Conservation (phyloP, 2,329 filamentous ascomycete species). For the Diaporthe capsici region DNA sequence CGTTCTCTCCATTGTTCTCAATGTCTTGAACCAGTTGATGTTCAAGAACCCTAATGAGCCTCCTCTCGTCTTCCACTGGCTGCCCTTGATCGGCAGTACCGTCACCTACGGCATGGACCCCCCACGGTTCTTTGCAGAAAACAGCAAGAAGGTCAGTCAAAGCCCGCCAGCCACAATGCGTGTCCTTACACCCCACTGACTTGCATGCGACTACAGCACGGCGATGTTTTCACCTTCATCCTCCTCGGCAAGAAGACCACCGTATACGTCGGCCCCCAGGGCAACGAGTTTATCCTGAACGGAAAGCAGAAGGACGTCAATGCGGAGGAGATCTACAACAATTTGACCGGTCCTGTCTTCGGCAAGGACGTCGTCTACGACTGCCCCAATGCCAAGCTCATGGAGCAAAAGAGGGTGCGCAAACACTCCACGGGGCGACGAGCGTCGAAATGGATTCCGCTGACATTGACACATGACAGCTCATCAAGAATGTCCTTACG, state of each 20-base stretch:
- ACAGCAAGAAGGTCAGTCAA: conserved; percentile 73
- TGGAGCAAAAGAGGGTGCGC: conserved; percentile 87
- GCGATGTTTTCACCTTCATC: conserved; percentile 68
- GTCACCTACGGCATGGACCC: conserved; percentile 96
- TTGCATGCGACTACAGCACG: conserved; percentile 54
- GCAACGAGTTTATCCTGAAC: conserved; percentile 71
- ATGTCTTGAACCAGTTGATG: conserved; percentile 84
- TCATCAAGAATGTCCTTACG: conserved; percentile 80
- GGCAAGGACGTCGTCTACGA: conserved; percentile 87
- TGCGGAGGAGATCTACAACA: conserved; percentile 68
- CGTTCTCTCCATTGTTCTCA: conserved; percentile 75
- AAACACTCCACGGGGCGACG: too few species aligned
- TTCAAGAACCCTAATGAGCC: conserved; percentile 87
- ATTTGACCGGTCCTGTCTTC: conserved; percentile 72
- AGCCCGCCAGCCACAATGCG: neutral
- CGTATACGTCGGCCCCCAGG: conserved; percentile 62
- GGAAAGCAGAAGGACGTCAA: conserved; percentile 66
- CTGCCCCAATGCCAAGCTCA: conserved; percentile 85
- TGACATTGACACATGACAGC: conserved; percentile 55
- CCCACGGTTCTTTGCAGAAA: conserved; percentile 85
- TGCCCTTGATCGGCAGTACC: conserved; percentile 90
- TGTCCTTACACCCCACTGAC: conserved; percentile 5
- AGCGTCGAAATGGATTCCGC: conserved; percentile 37
- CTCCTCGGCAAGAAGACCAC: conserved; percentile 66
- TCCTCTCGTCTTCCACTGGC: conserved; percentile 84